phyloP scores from a whole-genome alignment of 352 stramenopile genomes.

The Blastocystis sp. region DNA sequence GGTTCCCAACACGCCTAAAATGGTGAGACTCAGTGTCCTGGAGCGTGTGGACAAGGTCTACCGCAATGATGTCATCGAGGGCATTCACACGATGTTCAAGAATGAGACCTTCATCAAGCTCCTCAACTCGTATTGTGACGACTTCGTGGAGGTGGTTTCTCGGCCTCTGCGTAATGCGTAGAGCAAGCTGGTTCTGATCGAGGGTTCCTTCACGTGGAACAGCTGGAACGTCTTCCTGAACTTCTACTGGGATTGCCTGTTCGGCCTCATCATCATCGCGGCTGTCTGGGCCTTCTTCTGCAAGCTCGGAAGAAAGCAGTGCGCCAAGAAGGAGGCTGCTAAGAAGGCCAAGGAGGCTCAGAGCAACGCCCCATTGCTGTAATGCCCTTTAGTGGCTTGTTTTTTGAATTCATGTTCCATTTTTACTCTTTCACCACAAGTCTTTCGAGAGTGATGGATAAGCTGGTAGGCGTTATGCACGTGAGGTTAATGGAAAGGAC shows the following conservation, averaged over 20 bases:
- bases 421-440: too few species aligned
- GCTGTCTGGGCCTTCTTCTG: constrained; percentile 30
- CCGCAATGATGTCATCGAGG: not conserved
- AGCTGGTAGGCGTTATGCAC: too few species aligned
- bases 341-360: not conserved
- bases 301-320: constrained; percentile 51
- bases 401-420: too few species aligned
- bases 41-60: constrained; percentile 15
- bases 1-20: not conserved
- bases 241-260: constrained; percentile 36
- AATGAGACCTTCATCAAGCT: not conserved
- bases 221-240: constrained; percentile 52
- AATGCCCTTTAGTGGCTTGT: too few species aligned
- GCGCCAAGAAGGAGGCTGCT: constrained; percentile 39
- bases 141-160: constrained; percentile 16
- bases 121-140: not conserved
- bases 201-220: constrained; percentile 15
- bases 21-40: not conserved
- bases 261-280: constrained; percentile 5
- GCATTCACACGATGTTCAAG: not conserved
- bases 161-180: not conserved
- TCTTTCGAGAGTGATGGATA: too few species aligned
- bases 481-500: too few species aligned
- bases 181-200: not conserved
- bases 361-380: too few species aligned